Conservation (phyloP, 768 basidiomycete species). For the Crepidotus variabilis region DNA sequence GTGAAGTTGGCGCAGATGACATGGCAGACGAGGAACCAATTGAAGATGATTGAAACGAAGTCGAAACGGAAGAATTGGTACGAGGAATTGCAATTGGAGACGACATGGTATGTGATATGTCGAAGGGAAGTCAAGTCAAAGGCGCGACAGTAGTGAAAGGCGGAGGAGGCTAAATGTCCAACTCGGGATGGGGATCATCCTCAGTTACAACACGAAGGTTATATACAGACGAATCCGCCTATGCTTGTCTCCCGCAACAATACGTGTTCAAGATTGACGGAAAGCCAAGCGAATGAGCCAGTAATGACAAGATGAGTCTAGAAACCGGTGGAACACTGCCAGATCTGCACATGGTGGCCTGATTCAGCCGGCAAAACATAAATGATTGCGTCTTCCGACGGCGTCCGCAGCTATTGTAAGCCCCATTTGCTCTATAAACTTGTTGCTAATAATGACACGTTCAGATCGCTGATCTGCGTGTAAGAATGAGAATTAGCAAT, state of each 20-base stretch:
- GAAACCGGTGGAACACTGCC: background rate
- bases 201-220: background rate
- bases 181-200: background rate
- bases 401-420: background rate
- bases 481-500: too few species aligned
- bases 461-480: too few species aligned
- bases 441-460: background rate
- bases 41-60: slow-evolving; percentile 2
- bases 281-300: background rate
- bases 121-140: background rate
- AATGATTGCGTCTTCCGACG: background rate
- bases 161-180: background rate
- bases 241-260: background rate
- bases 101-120: slow-evolving; percentile 9
- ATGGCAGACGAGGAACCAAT: background rate
- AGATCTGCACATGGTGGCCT: background rate
- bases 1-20: background rate
- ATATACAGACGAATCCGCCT: background rate
- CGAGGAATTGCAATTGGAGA: slow-evolving; percentile 16
- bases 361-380: background rate
- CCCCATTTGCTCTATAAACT: background rate
- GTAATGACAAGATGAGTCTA: background rate
- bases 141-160: background rate
- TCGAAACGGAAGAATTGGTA: slow-evolving; percentile 1
- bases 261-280: background rate